Conservation (phyloP, 306 rosid species). For the Castanopsis chinensis region DNA sequence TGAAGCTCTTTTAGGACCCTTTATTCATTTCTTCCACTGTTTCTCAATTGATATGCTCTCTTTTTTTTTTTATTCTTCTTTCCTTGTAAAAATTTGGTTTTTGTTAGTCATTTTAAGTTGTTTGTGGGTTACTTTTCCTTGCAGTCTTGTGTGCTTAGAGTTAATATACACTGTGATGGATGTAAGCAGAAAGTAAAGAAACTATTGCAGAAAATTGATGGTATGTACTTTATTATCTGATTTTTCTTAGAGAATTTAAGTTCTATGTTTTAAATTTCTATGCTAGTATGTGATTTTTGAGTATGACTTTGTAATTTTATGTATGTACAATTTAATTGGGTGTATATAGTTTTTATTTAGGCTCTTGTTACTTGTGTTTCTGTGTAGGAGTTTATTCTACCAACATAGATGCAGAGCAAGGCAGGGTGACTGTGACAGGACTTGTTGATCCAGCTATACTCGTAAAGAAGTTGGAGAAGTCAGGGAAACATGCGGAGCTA, state of each 20-base stretch:
- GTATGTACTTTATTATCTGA: slow-evolving; percentile 25
- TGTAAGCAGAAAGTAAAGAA: slow-evolving; percentile 82
- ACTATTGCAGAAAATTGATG: slow-evolving; percentile 82
- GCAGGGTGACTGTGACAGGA: slow-evolving; percentile 58
- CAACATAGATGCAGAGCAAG: slow-evolving; percentile 51
- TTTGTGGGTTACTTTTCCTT: slow-evolving; percentile 12
- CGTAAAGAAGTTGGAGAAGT: slow-evolving; percentile 51
- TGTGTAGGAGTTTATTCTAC: slow-evolving; percentile 49
- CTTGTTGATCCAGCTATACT: slow-evolving; percentile 58
- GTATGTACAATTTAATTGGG: not conserved
- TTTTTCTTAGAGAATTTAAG: not conserved
- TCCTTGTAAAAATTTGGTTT: not conserved
- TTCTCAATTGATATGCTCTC: not conserved
- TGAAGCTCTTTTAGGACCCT: not conserved
- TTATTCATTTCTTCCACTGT: not conserved
- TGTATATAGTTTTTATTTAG: not conserved
- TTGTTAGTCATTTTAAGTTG: not conserved
- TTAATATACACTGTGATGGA: slow-evolving; percentile 85
- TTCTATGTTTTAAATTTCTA: not conserved
- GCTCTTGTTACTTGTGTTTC: not conserved
- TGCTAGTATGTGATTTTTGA: not conserved
- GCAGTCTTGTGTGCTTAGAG: slow-evolving; percentile 74
- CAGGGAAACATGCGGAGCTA: slow-evolving; percentile 67
- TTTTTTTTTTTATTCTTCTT: not conserved
- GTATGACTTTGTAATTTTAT: not conserved